Evolutionary conservation across 495 filamentous ascomycete species (phyloP).

Genomic region (Neurospora discreta): DNA sequence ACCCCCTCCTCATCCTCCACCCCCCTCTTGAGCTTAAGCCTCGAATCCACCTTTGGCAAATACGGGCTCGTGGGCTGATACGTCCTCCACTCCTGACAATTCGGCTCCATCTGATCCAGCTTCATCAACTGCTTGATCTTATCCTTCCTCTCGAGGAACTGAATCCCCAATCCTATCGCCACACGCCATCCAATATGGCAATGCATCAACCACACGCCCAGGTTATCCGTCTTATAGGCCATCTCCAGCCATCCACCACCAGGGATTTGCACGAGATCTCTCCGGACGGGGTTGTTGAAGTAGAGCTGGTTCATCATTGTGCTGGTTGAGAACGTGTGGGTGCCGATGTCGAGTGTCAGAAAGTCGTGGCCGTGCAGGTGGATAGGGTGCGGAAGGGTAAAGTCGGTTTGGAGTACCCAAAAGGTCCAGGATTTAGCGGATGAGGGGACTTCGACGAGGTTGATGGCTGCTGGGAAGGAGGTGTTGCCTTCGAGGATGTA

Average conservation of each 20-base stretch:
- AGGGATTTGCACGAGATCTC: slow-evolving; percentile 32
- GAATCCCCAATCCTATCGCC: slow-evolving; percentile 31
- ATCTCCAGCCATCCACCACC: slow-evolving; percentile 26
- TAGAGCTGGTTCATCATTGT: slow-evolving; percentile 19
- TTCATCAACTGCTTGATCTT: slow-evolving; percentile 30
- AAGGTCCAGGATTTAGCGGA: slow-evolving; percentile 16
- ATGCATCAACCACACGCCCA: slow-evolving; percentile 35
- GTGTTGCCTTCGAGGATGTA: slow-evolving; percentile 19
- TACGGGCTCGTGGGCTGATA: slow-evolving; percentile 23
- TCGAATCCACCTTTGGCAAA: slow-evolving; percentile 12
- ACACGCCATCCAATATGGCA: slow-evolving; percentile 46
- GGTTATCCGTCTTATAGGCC: slow-evolving; percentile 37
- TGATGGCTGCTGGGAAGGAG: slow-evolving; percentile 19
- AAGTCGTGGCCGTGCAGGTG: slow-evolving; percentile 54
- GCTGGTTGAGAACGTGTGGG: slow-evolving; percentile 22
- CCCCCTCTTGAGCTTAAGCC: slow-evolving; percentile 4
- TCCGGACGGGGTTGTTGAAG: slow-evolving; percentile 24
- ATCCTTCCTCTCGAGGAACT: slow-evolving; percentile 32
- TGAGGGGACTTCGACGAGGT: slow-evolving; percentile 23
- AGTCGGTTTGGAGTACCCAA: slow-evolving; percentile 28
- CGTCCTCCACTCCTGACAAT: slow-evolving; percentile 30
- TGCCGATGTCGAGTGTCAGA: slow-evolving; percentile 38
- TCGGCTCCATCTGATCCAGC: slow-evolving; percentile 20
- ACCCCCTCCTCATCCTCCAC: background rate
- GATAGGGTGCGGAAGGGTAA: slow-evolving; percentile 33